Base-by-base conservation (phyloP, 805 yeast genomes). In the Candida khao-thaluensis region DNA sequence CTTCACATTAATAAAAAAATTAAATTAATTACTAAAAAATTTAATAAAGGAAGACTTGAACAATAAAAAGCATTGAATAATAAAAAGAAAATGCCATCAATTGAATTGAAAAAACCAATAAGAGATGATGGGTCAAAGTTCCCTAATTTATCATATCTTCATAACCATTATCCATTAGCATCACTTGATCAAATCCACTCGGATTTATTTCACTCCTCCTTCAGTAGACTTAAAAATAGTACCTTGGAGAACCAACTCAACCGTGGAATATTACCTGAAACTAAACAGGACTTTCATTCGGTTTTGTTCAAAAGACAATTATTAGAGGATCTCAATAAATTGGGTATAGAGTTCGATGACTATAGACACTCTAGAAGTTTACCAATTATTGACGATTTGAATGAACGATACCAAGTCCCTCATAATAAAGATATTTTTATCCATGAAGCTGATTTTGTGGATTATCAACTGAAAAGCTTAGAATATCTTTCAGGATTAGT, bases 381-480 rank as follows among this genome's bases (percentile, higher is more conserved):
- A 5, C 7, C 6, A 3, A 3, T 31, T 5, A 9, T 26, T 12
- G 25, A 9, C 8, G 27, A 12, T 4, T 25, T 45, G 7, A 15
- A 30, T 12, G n/a, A 33, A 6, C 15, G 43, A 11, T 44, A 29
- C 28, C 39, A 43, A 4, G 21, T 49, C 7, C 28, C 35, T 7
- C 10, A 16, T 2, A 22, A 31, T 20, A 37, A 24, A 7, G 12
- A 18, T 8, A 29, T 41, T 2, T 22, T 18, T 20, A 42, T 49
- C n/a, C 48, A 45, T 23, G 46, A 34, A 11, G 32, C 42, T 28
- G 53, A 49, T 28, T 49, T 43, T 21, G 20, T 40, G 3, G 43
- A 45, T 20, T 49, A 38, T 30, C 40, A 38, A 30, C 51, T 47
- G 51, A 38, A 36, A 7, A 16, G 21, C 2, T 30, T 46, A 4